A percentile compares a stretch with the other conserved stretches of the same genome.
Evolutionary conservation across 306 rosid species (phyloP).

Genomic region (Ormosia emarginata): DNA sequence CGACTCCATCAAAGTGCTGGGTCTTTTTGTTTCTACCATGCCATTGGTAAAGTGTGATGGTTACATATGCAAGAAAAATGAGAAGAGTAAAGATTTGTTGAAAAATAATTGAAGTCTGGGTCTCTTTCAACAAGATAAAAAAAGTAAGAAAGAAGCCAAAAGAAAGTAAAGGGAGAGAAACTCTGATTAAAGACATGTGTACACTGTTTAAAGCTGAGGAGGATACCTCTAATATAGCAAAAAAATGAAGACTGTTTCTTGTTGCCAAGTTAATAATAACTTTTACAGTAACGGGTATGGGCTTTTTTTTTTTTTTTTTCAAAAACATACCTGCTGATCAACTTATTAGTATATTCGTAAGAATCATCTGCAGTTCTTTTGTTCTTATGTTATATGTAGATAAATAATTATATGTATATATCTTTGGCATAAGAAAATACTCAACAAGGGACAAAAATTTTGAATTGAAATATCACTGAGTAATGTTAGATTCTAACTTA

Average conservation of each 20-base stretch:
- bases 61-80: conserved; percentile 21
- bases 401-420: background rate
- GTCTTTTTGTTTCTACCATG: conserved; percentile 53
- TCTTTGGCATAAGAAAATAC: background rate
- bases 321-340: background rate
- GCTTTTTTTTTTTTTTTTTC: background rate
- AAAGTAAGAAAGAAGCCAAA: background rate
- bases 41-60: conserved; percentile 36
- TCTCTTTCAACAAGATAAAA: background rate
- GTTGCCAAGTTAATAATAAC: background rate
- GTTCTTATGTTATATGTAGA: no score
- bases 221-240: conserved; percentile 18
- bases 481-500: no score
- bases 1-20: conserved; percentile 40
- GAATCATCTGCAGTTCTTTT: background rate
- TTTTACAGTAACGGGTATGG: conserved; percentile 9
- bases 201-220: conserved; percentile 48
- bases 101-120: conserved; percentile 21
- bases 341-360: background rate
- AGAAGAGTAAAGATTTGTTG: conserved; percentile 20
- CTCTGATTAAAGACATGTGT: conserved; percentile 37
- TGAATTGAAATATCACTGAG: background rate
- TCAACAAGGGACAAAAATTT: background rate
- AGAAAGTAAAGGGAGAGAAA: conserved; percentile 7
- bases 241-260: conserved; percentile 6